Base-by-base conservation (phyloP, 1,284 basidiomycete species). In the Ganoderma sinense region DNA sequence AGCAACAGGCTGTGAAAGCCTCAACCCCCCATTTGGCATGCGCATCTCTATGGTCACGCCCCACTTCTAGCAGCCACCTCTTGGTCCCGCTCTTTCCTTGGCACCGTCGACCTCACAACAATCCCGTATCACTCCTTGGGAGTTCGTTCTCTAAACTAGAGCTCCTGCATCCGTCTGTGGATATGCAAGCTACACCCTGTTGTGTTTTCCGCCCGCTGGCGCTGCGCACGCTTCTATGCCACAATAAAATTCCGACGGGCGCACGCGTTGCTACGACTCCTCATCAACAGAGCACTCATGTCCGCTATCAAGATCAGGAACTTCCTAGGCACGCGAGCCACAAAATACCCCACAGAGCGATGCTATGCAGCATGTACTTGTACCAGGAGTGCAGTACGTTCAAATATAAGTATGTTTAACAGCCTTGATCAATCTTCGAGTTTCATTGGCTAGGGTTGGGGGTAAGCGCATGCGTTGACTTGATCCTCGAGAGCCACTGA, bases 1-100 rank as follows among this genome's bases (percentile, higher is more conserved):
- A 59, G 69, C 51, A 61, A 45, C 51, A 26, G 53, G 64, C 62
- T 41, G 55, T 69, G 68, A 70, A 56, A 23, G 59, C 59, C 39
- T 29, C 59, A 23, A 39, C 20, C 58, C 13, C 39, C n/a, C n/a
- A 39, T 51, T 53, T 36, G 62, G 62, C 62, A n/a, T n/a, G n/a
- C n/a, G n/a, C n/a, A 51, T 29, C 45, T 29, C 41, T 31, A n/a
- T 33, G 60, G 20, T 36, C 62, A 53, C 29, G 33, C 43, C n/a
- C 31, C 18, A 18, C 45, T 14, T n/a, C 33, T 39, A 1, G 36
- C 11, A 1, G 36, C 11, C n/a, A 13, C 23, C 29, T 36, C 36
- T 7, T 36, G 36, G 36, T 1, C n/a, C 10, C 26, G 18, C 43
- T 13, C 6, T 56, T 18, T 18, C 16, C 31, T 39, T 51, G 51